Evolutionary conservation across 1,284 basidiomycete species (phyloP).

Genomic region (Sanguinoderma infundibulare): DNA sequence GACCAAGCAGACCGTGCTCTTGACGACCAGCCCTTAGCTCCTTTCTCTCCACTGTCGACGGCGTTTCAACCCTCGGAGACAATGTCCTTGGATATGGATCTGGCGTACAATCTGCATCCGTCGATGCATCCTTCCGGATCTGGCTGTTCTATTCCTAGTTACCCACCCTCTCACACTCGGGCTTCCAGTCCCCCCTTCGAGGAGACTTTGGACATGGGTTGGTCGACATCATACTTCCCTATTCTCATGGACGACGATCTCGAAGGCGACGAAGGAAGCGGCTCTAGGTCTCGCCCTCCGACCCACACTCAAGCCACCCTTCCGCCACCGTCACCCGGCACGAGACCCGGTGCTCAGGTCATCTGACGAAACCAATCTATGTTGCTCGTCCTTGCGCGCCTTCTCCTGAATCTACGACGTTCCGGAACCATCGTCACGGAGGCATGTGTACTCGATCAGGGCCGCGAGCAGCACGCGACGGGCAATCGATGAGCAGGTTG

Average conservation of each 20-base stretch:
- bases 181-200: background rate
- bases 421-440: background rate
- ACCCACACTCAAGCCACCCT: constrained; percentile 1
- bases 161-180: background rate
- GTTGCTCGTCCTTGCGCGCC: background rate
- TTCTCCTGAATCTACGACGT: background rate
- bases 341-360: constrained; percentile 4
- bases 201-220: constrained; percentile 3
- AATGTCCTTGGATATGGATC: background rate
- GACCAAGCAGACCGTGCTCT: background rate
- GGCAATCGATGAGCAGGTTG: constrained; percentile 16
- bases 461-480: background rate
- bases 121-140: background rate
- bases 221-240: constrained; percentile 10
- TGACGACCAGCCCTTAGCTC: background rate
- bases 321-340: background rate
- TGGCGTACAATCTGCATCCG: background rate
- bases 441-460: constrained; percentile 2
- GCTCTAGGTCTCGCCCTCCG: constrained; percentile 5
- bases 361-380: constrained; percentile 12
- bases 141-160: background rate
- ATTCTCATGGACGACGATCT: constrained; percentile 23
- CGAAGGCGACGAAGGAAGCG: background rate
- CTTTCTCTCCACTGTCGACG: background rate
- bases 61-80: background rate